A percentile compares a stretch with the other conserved stretches of the same genome.
Conservation (phyloP, 2,329 filamentous ascomycete genomes). For the Fonsecaea monophora region DNA sequence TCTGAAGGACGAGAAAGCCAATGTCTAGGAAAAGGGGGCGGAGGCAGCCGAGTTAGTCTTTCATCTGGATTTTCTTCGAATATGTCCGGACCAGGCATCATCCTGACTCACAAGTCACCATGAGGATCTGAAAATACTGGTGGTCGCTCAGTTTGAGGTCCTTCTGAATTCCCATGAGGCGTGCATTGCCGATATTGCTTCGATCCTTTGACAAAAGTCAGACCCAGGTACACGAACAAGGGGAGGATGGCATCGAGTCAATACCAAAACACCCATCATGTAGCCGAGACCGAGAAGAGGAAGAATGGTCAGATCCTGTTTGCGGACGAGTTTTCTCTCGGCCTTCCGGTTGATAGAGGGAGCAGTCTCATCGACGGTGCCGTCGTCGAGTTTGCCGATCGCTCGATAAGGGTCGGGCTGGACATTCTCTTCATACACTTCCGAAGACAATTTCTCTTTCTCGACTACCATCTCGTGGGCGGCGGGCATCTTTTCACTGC, state of each 20-base stretch:
- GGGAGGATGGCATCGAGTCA: background rate
- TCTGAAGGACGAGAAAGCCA: constrained; percentile 36
- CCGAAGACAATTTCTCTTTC: too few species aligned
- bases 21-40: constrained; percentile 5
- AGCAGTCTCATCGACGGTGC: background rate
- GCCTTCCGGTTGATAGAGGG: constrained; percentile 2
- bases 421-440: too few species aligned
- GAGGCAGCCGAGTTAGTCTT: constrained; percentile 46
- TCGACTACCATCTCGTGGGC: too few species aligned
- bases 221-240: background rate
- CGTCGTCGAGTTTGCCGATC: background rate
- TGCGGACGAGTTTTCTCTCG: constrained; percentile 16
- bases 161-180: constrained; percentile 22
- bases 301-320: constrained; percentile 22
- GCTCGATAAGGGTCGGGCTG: too few species aligned
- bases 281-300: constrained; percentile 14
- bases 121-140: constrained; percentile 22
- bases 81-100: background rate
- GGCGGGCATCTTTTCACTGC: too few species aligned
- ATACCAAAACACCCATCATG: constrained; percentile 13
- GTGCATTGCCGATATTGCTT: constrained; percentile 24
- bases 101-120: constrained; percentile 21
- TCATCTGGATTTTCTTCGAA: background rate
- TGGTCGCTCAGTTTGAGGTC: constrained; percentile 21
- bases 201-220: constrained; percentile 39